Base-by-base conservation (phyloP, 2,329 filamentous ascomycete genomes). In the Penicillium paneum region DNA sequence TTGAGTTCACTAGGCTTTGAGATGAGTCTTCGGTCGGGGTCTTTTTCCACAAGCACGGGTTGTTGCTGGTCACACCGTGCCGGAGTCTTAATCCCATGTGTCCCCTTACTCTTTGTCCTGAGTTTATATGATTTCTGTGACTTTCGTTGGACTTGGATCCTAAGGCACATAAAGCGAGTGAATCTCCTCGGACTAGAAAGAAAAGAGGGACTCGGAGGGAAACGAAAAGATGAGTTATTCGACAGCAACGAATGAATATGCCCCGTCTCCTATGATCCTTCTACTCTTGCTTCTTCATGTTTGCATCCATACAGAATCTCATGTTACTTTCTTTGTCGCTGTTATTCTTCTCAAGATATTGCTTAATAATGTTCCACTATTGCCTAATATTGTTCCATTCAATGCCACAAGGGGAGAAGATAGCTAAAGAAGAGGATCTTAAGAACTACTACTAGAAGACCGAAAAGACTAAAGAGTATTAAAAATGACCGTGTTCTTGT, bases 11-110 rank as follows among this genome's bases (percentile, higher is more conserved):
- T 51, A 51, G 55, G 54, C 51, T 42, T 52, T 54, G 48, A 51
- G 54, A 52, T 59, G 53, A 52, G 50, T 45, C 53, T 49, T 58
- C 55, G 26, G 26, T 31, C 35, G 45, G 46, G 51, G 15, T 13
- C 43, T 39, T 36, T 44, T 53, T 42, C 44, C 56, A 56, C 55
- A 54, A 62, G 60, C 62, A 60, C 62, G 67, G 67, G 67, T 70
- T 61, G 63, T 60, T 71, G 69, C 70, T 70, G 69, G 68, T 70
- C 68, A 69, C 65, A 56, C 65, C 67, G 64, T 61, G 59, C 64
- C 62, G 57, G 55, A 55, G 58, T 58, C 36, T 58, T 51, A 47
- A 51, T 56, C 50, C 47, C 54, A 43, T 39, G 36, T 55, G 41
- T 8, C 39, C 36, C 47, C 28, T 52, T 41, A 28, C 19, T 44